phyloP scores from a whole-genome alignment of 176 grass and related monocot genomes.

The Bonia amplexicaulis region DNA sequence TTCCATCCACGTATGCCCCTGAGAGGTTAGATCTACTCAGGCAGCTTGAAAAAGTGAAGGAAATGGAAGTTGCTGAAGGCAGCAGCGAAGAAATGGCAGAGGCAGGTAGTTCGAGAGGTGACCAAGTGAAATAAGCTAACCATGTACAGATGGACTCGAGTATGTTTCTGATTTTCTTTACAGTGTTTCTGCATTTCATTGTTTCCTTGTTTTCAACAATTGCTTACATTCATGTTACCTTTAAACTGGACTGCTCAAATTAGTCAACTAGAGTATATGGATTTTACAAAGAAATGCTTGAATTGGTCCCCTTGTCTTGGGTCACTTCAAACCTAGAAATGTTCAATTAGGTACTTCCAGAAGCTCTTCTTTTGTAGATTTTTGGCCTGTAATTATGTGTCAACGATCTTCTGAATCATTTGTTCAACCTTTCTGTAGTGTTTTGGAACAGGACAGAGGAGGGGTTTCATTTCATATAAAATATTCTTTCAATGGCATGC shows the following conservation, averaged over 20 bases:
- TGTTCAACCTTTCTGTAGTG: neutral
- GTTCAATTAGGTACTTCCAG: neutral
- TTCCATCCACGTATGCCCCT: constrained; percentile 92
- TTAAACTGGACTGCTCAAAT: neutral
- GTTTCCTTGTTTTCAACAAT: neutral
- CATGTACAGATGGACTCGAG: constrained; percentile 27
- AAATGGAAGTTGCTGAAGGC: constrained; percentile 61
- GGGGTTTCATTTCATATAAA: constrained; percentile 25
- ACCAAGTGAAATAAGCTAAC: constrained; percentile 36
- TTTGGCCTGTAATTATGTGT: constrained; percentile 6
- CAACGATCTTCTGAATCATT: neutral
- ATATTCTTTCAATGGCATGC: constrained; percentile 21
- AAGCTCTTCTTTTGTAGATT: neutral
- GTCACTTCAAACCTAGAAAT: neutral
- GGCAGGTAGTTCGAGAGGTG: constrained; percentile 28
- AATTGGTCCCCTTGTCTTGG: neutral
- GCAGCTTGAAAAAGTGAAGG: constrained; percentile 89
- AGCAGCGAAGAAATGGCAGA: constrained; percentile 45
- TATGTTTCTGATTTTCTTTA: constrained; percentile 24
- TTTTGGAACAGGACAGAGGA: constrained; percentile 12
- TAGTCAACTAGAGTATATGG: neutral
- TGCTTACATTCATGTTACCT: neutral
- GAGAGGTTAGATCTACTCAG: constrained; percentile 96
- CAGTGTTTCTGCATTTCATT: constrained; percentile 15
- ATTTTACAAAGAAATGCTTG: neutral